Base-by-base conservation (phyloP, 2,329 filamentous ascomycete species). In the Sarocladium oryzae region DNA sequence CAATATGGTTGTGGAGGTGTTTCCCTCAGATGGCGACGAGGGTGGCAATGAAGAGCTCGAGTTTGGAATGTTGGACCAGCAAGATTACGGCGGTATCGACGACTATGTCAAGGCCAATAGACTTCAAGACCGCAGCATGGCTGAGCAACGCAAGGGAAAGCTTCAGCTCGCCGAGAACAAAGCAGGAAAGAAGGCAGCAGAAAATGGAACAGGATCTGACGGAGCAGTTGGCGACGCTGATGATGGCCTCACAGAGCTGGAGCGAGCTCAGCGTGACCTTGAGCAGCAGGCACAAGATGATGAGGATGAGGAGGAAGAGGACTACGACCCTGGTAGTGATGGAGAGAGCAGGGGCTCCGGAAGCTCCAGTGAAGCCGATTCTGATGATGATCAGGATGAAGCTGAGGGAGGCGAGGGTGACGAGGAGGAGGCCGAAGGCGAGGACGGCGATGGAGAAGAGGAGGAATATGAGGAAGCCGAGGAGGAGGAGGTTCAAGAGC, bases 11-110 rank as follows among this genome's bases (percentile, higher is more conserved):
- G 73, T 86, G 1, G 82, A 86, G 60, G 72, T 84, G 4, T 79
- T 79, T 49, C 66, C 71, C 13, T 23, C 46, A 5, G 38, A 37
- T 0, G 69, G 64, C 4, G 72, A 71, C 10, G 71, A 68, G 15
- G 74, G 75, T 35, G 65, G 63, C 11, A 78, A 72, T 1, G 78
- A 84, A 55, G 83, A 86, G 59, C 67, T 85, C 20, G 83, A 86
- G 61, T 86, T 86, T 56, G 73, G 73, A 33, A 86, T 86, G 84
- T 63, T 87, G 16, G 84, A 87, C 58, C 83, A 87, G 64, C 80
- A 82, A 56, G 82, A 87, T 60, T 86, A 84, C 54, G 70, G 67
- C 4, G 78, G 76, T 20, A 86, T 87, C 54, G 81, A 85, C 58
- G 75, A 78, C 55, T 87, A 84, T 58, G 73, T 86, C 43, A 75